Conservation (phyloP, 306 rosid species). For the Pachyrhizus erosus region DNA sequence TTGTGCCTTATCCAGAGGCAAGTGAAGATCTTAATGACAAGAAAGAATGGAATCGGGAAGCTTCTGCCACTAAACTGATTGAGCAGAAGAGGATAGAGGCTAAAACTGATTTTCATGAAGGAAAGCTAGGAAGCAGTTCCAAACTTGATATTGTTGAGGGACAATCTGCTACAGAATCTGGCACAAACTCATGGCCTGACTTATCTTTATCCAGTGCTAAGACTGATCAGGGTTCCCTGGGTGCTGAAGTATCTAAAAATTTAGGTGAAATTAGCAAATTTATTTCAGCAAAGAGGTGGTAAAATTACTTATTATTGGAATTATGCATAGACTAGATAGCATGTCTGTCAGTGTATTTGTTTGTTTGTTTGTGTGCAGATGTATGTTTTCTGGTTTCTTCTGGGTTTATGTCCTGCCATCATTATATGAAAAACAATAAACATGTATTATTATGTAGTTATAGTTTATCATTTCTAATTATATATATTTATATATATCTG, state of each 20-base stretch:
- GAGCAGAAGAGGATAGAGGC: conserved; percentile 55
- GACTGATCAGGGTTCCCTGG: conserved; percentile 50
- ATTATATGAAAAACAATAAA: neutral
- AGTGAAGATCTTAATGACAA: conserved; percentile 57
- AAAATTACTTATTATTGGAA: conserved; percentile 5
- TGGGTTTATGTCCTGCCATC: neutral
- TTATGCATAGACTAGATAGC: neutral
- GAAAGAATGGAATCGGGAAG: conserved; percentile 61
- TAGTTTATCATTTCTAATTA: conserved; percentile 12
- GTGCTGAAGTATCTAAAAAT: conserved; percentile 50
- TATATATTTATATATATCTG: conserved; percentile 10
- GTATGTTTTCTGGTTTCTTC: neutral
- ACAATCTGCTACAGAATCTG: conserved; percentile 56
- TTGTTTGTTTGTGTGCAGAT: neutral
- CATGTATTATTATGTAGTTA: neutral
- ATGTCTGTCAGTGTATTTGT: neutral
- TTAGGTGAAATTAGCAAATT: conserved; percentile 49
- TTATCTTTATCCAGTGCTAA: conserved; percentile 41
- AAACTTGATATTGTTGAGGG: conserved; percentile 38
- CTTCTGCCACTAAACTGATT: conserved; percentile 45
- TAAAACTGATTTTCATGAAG: conserved; percentile 46
- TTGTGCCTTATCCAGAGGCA: conserved; percentile 70
- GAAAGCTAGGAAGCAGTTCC: conserved; percentile 53
- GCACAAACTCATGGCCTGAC: conserved; percentile 57
- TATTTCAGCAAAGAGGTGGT: conserved; percentile 33